phyloP scores from a whole-genome alignment of 345 rosid genomes.

The Sapria himalayana region DNA sequence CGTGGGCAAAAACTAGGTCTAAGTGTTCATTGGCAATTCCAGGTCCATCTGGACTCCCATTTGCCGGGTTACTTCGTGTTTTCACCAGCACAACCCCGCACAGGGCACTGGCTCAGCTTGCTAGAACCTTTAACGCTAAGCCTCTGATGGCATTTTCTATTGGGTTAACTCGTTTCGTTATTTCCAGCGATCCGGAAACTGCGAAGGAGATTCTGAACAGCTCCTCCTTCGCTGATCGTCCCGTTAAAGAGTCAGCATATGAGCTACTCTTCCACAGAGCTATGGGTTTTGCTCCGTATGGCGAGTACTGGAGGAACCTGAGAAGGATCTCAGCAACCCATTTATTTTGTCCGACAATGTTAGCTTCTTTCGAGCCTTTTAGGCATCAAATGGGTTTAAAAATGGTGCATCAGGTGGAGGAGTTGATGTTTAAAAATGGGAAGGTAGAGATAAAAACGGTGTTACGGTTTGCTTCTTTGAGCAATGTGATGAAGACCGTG shows the following conservation, averaged over 20 bases:
- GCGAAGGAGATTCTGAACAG: constrained; percentile 59
- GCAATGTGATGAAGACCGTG: constrained; percentile 56
- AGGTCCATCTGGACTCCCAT: constrained; percentile 47
- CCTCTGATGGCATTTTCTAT: constrained; percentile 63
- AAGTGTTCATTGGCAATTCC: constrained; percentile 18
- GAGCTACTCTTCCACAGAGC: constrained; percentile 66
- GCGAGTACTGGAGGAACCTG: constrained; percentile 73
- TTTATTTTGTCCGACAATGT: constrained; percentile 55
- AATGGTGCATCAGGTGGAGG: constrained; percentile 24
- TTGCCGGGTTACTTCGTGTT: constrained; percentile 22
- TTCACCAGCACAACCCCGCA: constrained; percentile 33
- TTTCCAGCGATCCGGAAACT: constrained; percentile 48
- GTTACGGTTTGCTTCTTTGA: constrained; percentile 50
- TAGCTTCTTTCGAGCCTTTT: constrained; percentile 22
- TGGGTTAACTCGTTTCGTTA: constrained; percentile 48
- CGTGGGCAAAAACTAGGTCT: constrained; percentile 31
- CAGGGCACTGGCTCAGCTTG: constrained; percentile 27
- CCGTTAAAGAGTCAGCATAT: constrained; percentile 73
- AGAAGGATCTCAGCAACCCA: constrained; percentile 63
- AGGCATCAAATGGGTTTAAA: constrained; percentile 26
- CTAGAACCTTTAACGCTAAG: constrained; percentile 17
- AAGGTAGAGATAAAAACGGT: constrained; percentile 26
- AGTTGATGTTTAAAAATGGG: constrained; percentile 12
- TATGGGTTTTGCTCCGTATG: constrained; percentile 72
- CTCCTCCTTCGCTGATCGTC: constrained; percentile 67